These are phyloP conservation scores for Cordia subcordata DNA, from an alignment of 257 asterid genomes.

Conservation along the genomic window DNA sequence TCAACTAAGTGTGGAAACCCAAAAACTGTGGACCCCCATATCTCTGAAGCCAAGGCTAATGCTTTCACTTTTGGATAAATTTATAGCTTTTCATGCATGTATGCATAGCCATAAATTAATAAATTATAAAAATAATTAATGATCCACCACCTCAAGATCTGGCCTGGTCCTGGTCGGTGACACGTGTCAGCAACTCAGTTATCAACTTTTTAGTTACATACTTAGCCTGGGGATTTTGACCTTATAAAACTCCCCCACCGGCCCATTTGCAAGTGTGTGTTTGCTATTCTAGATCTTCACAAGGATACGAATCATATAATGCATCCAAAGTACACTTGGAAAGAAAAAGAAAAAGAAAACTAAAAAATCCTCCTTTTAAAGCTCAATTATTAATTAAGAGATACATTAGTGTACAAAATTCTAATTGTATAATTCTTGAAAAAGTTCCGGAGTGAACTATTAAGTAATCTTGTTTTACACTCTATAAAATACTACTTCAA, in stretches of 20 bases:
- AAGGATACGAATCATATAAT: background rate
- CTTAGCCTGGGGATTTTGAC: background rate
- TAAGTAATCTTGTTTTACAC: too few relatives aligned
- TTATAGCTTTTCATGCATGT: background rate
- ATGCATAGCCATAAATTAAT: background rate
- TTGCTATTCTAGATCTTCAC: background rate
- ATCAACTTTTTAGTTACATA: background rate
- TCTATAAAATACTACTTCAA: too few relatives aligned
- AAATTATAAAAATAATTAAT: too few relatives aligned
- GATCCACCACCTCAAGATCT: slow-evolving; percentile 5
- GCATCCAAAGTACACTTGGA: background rate
- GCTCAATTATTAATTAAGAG: too few relatives aligned
- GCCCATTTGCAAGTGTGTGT: slow-evolving; percentile 5
- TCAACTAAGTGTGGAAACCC: too few relatives aligned
- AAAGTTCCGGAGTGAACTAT: too few relatives aligned
- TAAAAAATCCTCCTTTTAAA: background rate
- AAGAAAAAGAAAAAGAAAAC: too few relatives aligned
- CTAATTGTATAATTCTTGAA: too few relatives aligned
- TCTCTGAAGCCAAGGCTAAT: background rate
- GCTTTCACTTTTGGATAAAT: background rate
- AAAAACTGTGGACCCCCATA: background rate
- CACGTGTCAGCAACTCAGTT: slow-evolving; percentile 17
- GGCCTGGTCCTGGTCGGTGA: slow-evolving; percentile 29
- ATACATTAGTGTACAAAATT: too few relatives aligned
- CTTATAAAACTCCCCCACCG: slow-evolving; percentile 18